These are phyloP conservation scores for Globisporangium orthogonon DNA, from an alignment of 352 stramenopile species.

Conservation along the genomic window DNA sequence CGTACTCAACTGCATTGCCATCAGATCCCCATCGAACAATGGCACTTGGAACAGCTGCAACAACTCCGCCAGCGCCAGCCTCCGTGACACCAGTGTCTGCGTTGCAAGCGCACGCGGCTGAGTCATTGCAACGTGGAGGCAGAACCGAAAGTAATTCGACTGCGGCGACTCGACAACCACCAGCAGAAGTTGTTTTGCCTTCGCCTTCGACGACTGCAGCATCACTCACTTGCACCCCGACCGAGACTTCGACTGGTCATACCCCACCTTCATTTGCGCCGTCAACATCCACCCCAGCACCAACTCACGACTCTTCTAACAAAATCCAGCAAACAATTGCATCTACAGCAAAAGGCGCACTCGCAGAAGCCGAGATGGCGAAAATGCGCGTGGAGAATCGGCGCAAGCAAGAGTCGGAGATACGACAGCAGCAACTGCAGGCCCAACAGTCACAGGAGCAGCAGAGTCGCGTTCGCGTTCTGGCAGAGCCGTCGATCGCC, in stretches of 20 bases:
- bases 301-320: neutral
- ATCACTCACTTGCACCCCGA: too few relatives aligned
- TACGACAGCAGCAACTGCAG: constrained; percentile 19
- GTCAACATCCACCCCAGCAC: neutral
- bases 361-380: constrained; percentile 64
- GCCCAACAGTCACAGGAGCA: neutral
- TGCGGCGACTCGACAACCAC: too few relatives aligned
- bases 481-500: neutral
- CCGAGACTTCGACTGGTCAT: neutral
- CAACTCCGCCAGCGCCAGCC: too few relatives aligned
- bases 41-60: neutral
- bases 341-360: constrained; percentile 45
- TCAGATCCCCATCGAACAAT: neutral
- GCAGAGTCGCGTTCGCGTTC: too few relatives aligned
- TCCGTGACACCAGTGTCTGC: neutral
- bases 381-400: constrained; percentile 57
- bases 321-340: constrained; percentile 30
- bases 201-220: neutral
- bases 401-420: constrained; percentile 47
- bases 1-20: neutral
- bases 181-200: too few relatives aligned
- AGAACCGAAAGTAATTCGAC: too few relatives aligned
- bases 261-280: neutral
- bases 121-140: neutral
- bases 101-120: neutral